phyloP scores from a whole-genome alignment of 352 stramenopile genomes.

The Phytophthora hibernalis region DNA sequence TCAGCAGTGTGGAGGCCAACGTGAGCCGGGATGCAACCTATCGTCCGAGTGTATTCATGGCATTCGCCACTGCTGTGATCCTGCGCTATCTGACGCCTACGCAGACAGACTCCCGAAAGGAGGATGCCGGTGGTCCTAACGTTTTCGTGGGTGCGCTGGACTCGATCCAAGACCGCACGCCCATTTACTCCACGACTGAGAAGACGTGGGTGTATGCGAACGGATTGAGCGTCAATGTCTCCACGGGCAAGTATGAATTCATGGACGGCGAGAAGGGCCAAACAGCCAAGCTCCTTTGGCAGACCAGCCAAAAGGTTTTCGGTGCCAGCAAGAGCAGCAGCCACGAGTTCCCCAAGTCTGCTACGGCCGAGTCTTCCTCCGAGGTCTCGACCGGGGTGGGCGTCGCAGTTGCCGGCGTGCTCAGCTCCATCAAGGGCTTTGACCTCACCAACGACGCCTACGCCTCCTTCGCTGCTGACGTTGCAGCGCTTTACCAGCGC shows the following conservation, averaged over 20 bases:
- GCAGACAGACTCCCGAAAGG: slow-evolving; percentile 38
- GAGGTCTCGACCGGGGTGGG: slow-evolving; percentile 46
- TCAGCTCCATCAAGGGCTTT: slow-evolving; percentile 52
- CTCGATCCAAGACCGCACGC: slow-evolving; percentile 45
- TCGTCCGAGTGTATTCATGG: slow-evolving; percentile 50
- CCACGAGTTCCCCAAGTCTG: slow-evolving; percentile 41
- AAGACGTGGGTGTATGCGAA: slow-evolving; percentile 62
- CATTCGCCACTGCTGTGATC: slow-evolving; percentile 56
- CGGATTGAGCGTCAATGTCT: slow-evolving; percentile 52
- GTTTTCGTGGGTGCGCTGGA: slow-evolving; percentile 66
- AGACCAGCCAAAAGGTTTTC: slow-evolving; percentile 35
- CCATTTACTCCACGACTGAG: slow-evolving; percentile 40
- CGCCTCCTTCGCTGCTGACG: slow-evolving; percentile 52
- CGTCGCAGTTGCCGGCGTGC: slow-evolving; percentile 45
- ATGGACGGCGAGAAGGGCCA: slow-evolving; percentile 47
- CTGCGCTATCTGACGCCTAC: slow-evolving; percentile 64
- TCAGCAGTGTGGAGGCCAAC: slow-evolving; percentile 39
- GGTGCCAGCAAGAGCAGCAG: slow-evolving; percentile 47
- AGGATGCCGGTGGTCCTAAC: slow-evolving; percentile 9
- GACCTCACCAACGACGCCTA: slow-evolving; percentile 47
- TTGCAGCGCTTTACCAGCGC: slow-evolving; percentile 57
- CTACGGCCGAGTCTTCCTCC: slow-evolving; percentile 34
- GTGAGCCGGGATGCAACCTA: slow-evolving; percentile 34
- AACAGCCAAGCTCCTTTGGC: slow-evolving; percentile 35
- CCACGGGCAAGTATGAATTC: slow-evolving; percentile 73